phyloP scores from a whole-genome alignment of 2,329 filamentous ascomycete species.

The Diaporthe eres region DNA sequence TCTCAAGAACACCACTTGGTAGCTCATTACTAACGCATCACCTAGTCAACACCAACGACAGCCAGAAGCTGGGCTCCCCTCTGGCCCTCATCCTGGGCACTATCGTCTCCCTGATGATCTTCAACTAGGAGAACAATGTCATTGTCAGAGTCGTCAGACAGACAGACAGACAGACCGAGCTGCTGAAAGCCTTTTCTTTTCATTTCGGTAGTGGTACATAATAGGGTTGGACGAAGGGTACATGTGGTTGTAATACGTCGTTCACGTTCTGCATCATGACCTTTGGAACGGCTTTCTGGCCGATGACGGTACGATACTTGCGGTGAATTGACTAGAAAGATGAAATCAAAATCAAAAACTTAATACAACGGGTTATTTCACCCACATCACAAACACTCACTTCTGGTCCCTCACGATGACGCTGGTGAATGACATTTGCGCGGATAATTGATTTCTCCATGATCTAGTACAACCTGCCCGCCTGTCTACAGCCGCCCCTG shows the following conservation, averaged over 20 bases:
- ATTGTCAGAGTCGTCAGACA: not conserved
- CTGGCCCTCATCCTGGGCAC: conserved; percentile 57
- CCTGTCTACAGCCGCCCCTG: not conserved
- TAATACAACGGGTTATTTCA: conserved; percentile 3
- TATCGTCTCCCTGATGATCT: conserved; percentile 57
- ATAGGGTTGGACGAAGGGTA: conserved; percentile 6
- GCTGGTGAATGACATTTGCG: not conserved
- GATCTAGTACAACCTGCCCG: not conserved
- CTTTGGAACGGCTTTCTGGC: conserved; percentile 24
- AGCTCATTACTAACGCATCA: not conserved
- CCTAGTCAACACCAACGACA: conserved; percentile 51
- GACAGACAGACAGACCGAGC: conserved; percentile 10
- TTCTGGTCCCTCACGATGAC: too few relatives aligned
- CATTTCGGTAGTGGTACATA: conserved; percentile 27
- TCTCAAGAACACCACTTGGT: accelerated
- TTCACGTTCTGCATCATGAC: conserved; percentile 32
- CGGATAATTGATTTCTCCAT: not conserved
- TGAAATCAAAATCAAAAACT: conserved; percentile 1
- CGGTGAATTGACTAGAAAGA: conserved; percentile 14
- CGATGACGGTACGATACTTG: conserved; percentile 18
- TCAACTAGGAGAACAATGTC: conserved; percentile 53
- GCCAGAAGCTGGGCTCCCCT: conserved; percentile 56
- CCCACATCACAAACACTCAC: not conserved
- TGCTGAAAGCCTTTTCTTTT: conserved; percentile 17
- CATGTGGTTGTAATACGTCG: conserved; percentile 7